These are phyloP conservation scores for Gracilaria gracilis DNA, from an alignment of 23 red algal genomes.

Conservation along the genomic window DNA sequence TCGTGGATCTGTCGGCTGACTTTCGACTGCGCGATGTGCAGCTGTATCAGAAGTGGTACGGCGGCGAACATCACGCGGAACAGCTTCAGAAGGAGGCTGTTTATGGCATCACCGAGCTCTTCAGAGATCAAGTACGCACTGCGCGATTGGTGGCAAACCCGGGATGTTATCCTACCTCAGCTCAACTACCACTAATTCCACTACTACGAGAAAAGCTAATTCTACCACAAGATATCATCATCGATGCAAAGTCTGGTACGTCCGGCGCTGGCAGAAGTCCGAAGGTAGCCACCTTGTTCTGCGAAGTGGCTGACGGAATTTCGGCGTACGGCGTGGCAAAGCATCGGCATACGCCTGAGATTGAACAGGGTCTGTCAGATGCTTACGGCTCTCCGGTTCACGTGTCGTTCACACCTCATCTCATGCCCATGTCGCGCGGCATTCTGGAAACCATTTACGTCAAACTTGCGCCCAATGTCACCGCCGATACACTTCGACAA, in stretches of 20 bases:
- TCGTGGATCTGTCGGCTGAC: conserved; percentile 94
- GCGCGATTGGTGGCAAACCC: conserved; percentile 98
- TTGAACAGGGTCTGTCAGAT: conserved; percentile 95
- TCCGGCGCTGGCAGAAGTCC: conserved; percentile 93
- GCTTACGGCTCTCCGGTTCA: conserved; percentile 62
- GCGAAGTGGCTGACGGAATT: conserved; percentile 94
- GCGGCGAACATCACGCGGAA: conserved; percentile 75
- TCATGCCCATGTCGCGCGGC: conserved; percentile 95
- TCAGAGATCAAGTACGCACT: conserved; percentile 67
- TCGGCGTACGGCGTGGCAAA: conserved; percentile 88
- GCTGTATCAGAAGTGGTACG: conserved; percentile 91
- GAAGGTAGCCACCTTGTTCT: conserved; percentile 89
- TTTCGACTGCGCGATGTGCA: conserved; percentile 83
- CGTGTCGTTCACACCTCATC: conserved; percentile 95
- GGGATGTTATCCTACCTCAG: conserved; percentile 97
- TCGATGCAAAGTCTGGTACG: conserved; percentile 97
- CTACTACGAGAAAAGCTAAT: conserved; percentile 77
- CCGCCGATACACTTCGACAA: conserved; percentile 53
- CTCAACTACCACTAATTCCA: conserved; percentile 93
- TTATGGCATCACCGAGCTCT: conserved; percentile 92
- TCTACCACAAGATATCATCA: conserved; percentile 86
- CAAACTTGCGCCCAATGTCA: conserved; percentile 60
- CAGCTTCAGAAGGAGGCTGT: conserved; percentile 94
- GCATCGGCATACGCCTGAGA: conserved; percentile 96
- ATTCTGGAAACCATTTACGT: conserved; percentile 98